phyloP scores from a whole-genome alignment of 2,329 filamentous ascomycete species.

The Laburnicola sp. region DNA sequence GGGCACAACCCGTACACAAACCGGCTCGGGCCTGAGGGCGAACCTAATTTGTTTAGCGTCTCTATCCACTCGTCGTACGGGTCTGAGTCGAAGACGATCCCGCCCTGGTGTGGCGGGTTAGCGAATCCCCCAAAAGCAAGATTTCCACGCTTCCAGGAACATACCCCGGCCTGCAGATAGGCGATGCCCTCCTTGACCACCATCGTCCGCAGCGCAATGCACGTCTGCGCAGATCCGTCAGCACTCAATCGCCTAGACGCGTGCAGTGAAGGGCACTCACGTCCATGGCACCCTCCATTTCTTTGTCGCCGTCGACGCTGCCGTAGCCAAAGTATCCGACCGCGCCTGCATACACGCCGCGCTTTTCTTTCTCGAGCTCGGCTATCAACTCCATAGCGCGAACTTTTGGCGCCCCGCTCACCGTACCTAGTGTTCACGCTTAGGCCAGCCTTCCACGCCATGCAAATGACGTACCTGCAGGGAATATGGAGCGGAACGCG shows the following conservation, averaged over 20 bases:
- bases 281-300: conserved; percentile 85
- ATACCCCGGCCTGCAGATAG: conserved; percentile 83
- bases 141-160: conserved; percentile 57
- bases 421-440: conserved; percentile 60
- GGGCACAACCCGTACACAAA: conserved; percentile 9
- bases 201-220: conserved; percentile 86
- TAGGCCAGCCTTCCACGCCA: conserved; percentile 13
- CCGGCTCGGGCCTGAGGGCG: conserved; percentile 13
- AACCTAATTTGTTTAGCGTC: conserved; percentile 91
- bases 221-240: conserved; percentile 49
- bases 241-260: conserved; percentile 11
- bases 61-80: conserved; percentile 90
- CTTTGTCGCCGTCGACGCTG: conserved; percentile 63
- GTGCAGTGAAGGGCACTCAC: conserved; percentile 35
- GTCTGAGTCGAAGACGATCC: conserved; percentile 69
- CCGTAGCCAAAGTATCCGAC: conserved; percentile 96
- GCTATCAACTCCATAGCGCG: conserved; percentile 96
- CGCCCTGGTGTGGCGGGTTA: conserved; percentile 34
- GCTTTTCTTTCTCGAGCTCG: conserved; percentile 90
- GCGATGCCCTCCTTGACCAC: conserved; percentile 86
- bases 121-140: conserved; percentile 19
- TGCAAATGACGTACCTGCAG: conserved; percentile 63
- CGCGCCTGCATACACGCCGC: conserved; percentile 92
- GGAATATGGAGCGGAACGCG: conserved; percentile 94
- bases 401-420: conserved; percentile 94